Evolutionary conservation across 176 grass and related monocot genomes (phyloP).

Genomic region (Oryza glumipatula): DNA sequence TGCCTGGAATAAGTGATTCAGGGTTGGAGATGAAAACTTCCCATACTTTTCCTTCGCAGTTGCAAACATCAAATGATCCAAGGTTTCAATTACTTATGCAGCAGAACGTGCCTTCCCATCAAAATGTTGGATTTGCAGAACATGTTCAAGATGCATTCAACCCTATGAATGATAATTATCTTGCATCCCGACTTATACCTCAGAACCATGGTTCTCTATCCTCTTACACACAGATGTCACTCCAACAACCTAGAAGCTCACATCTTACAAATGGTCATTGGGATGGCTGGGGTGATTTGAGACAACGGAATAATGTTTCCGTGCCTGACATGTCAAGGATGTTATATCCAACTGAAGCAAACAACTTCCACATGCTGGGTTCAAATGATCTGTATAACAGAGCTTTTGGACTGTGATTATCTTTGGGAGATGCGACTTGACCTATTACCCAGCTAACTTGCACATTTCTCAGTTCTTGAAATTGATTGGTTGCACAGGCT

Average conservation of each 20-base stretch:
- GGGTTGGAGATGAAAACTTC: constrained; percentile 54
- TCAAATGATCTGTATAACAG: constrained; percentile 71
- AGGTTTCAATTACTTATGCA: constrained; percentile 76
- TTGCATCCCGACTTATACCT: constrained; percentile 59
- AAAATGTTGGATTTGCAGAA: constrained; percentile 61
- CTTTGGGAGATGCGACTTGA: constrained; percentile 24
- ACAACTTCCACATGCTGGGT: constrained; percentile 62
- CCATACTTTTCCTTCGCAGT: constrained; percentile 49
- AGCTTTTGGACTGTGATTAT: constrained; percentile 78
- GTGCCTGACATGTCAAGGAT: constrained; percentile 62
- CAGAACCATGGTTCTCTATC: constrained; percentile 61
- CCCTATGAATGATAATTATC: constrained; percentile 67
- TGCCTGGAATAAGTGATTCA: constrained; percentile 66
- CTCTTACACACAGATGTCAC: constrained; percentile 51
- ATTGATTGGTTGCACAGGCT: constrained; percentile 33
- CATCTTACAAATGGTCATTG: constrained; percentile 65
- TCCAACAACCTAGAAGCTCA: constrained; percentile 62
- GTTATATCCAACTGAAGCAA: constrained; percentile 62
- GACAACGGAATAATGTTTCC: constrained; percentile 50
- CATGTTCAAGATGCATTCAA: constrained; percentile 58
- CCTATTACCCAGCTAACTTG: too few relatives aligned
- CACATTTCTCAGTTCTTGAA: background rate
- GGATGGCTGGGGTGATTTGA: constrained; percentile 80
- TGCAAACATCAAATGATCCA: constrained; percentile 64
- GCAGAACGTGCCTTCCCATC: constrained; percentile 62